phyloP scores from a whole-genome alignment of 148 eudicot species.

The Arctostaphylos glauca region DNA sequence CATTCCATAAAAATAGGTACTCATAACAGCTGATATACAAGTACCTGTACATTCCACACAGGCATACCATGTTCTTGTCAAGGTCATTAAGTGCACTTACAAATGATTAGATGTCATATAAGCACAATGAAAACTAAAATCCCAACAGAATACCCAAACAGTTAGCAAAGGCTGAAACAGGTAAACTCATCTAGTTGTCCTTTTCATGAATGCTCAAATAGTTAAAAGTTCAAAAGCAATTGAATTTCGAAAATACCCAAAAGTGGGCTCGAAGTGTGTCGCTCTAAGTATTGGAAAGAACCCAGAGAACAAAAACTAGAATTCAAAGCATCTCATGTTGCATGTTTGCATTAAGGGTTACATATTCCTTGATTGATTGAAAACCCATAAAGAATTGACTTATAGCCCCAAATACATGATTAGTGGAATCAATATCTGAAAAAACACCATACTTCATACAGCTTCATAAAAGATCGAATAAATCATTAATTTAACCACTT shows the following conservation, averaged over 20 bases:
- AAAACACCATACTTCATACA: not conserved
- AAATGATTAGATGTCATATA: not conserved
- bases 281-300: not conserved
- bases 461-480: not conserved
- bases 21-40: not conserved
- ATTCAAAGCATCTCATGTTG: not conserved
- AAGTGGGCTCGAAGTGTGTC: not conserved
- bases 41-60: not conserved
- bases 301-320: not conserved
- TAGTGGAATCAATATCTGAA: not conserved
- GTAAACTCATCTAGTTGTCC: slow-evolving; percentile 5
- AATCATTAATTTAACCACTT: not conserved
- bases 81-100: not conserved
- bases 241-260: not conserved
- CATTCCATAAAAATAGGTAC: not conserved
- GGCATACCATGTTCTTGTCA: not conserved
- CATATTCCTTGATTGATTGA: not conserved
- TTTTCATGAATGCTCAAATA: not conserved
- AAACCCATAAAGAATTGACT: not conserved
- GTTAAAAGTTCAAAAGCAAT: not conserved
- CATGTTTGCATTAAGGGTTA: not conserved
- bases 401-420: not conserved
- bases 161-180: not conserved
- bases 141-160: not conserved
- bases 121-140: not conserved